phyloP scores from a whole-genome alignment of 2,329 filamentous ascomycete species.

The Shiraia sp. region DNA sequence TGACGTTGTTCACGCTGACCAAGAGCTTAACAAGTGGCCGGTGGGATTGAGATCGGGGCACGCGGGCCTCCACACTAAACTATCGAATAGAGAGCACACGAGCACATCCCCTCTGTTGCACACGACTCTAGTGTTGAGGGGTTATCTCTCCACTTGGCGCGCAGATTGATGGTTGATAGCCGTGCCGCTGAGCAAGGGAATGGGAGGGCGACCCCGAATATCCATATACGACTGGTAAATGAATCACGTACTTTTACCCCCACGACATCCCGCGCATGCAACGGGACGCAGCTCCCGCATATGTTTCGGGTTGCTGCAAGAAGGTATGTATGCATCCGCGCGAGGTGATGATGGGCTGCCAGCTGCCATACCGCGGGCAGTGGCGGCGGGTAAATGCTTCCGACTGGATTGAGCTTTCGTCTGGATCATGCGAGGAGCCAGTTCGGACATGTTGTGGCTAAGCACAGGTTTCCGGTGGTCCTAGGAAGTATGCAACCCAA shows the following conservation, averaged over 20 bases:
- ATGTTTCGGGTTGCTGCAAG: conserved; percentile 10
- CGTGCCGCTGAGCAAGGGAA: conserved; percentile 8
- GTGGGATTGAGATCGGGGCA: conserved; percentile 11
- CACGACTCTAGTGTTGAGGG: conserved; percentile 14
- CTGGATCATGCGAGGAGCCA: too few species aligned
- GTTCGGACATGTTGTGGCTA: not conserved
- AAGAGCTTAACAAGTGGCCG: conserved; percentile 6
- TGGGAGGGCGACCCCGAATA: conserved; percentile 10
- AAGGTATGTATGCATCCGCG: conserved; percentile 7
- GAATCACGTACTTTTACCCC: conserved; percentile 34
- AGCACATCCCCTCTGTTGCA: conserved; percentile 22
- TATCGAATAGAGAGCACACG: conserved; percentile 19
- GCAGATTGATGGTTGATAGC: conserved; percentile 17
- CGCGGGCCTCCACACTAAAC: conserved; percentile 23
- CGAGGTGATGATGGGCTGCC: conserved; percentile 7
- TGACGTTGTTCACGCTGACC: conserved; percentile 2
- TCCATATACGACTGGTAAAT: conserved; percentile 27
- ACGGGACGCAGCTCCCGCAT: conserved; percentile 17
- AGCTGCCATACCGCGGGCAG: conserved; percentile 11
- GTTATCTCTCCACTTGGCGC: conserved; percentile 17
- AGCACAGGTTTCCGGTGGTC: not conserved
- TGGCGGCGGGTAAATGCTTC: conserved; percentile 17
- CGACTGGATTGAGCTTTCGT: too few species aligned
- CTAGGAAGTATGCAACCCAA: conserved; percentile 8
- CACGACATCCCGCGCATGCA: conserved; percentile 27